Evolutionary conservation across 2,329 filamentous ascomycete genomes (phyloP), one percentile per base, ranked within the genome.

Genomic region (Pseudogymnoascus sp.): DNA sequence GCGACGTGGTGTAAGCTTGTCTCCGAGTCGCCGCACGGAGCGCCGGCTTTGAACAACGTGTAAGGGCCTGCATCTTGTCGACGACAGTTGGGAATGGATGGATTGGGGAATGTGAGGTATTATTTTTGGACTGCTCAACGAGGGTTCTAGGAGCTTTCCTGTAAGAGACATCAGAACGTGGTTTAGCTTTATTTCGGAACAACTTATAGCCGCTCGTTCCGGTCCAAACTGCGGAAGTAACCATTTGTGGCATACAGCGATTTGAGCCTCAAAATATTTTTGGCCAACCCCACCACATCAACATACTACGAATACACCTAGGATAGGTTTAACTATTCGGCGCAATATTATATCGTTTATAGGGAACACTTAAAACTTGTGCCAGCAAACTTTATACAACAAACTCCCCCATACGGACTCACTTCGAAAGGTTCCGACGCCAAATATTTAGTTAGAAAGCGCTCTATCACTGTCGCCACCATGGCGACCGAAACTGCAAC

Each of bases 11-110:
- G 82, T 96, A 96, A 71, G 82, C 79, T 77, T 91, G 88, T 76
- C 85, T 84, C 74, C 88, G 83, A 78, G 86, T 81, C 82, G 84
- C 78, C 79, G 84, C 80, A 70, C 82, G 84, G 81, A 88, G 78
- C 79, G 82, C 87, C 80, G 83, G 86, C 81, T 83, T 83, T 39
- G 85, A 79, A 69, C 86, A 86, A 83, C 89, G 87, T 75, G 88
- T 83, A 78, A 96, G 80, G 74, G 91, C 88, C 85, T 96, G 91
- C 93, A 96, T 96, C 73, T 75, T 86, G 79, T 64, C 66, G 54
- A 42, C 64, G 68, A 71, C 69, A 73, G 73, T 72, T 70, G 34
- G 36, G 59, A 5, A 42, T 61, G 34, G 59, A 61, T 61, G 36
- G 26, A 61, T 40, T 42, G 59, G 36, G 59, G 59, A 61, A 61